Evolutionary conservation across 1,284 basidiomycete genomes (phyloP), one percentile per base, ranked within the genome.

Genomic region (Tausonia pullulans): DNA sequence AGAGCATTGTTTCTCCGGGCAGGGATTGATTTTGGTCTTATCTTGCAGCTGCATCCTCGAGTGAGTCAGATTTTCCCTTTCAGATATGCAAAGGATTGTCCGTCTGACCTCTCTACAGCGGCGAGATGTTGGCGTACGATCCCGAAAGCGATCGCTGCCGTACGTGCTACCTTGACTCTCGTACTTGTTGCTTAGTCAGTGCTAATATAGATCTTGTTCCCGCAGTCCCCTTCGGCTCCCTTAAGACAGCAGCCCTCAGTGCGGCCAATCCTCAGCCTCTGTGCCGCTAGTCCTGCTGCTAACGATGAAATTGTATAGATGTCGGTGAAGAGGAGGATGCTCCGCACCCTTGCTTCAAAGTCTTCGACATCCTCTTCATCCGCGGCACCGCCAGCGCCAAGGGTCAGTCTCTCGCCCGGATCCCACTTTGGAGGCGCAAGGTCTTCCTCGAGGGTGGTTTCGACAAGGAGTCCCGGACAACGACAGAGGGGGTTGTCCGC

Each of bases 121-220:
- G 94, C 0, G 94, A 98, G 74, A 96, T 98, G 93, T 78, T 98
- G 53, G 94, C 94, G 3, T 96, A 89, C 88, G 93, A 97, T 73
- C 93, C 93, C 0, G 79, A 87, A 2, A 84, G 88, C 0, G 86
- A 88, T 13, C 50, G 57, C 16, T 60, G 53, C 46, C 53, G 62
- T 63, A 44, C 16, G 48, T 10, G 27, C 46, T 58, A 48, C 48
- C 14, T 14, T 39, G n/a, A 40, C 54, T 46, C 46, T 46, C 43
- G 54, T 16, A 8, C 62, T 54, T 57, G 41, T 8, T 27, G 5
- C 13, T 41, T n/a, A 9, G 4, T 44, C 39, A 5, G 43, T 27
- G 27, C 27, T 27, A 27, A 27, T 27, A 27, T 27, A 27, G 27
- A 27, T 27, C 27, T 27, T 27, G 27, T 27, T 44, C 14, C 10